These are phyloP conservation scores for Teratosphaeria zuluensis DNA, from an alignment of 2,329 filamentous ascomycete genomes.

Conservation along the genomic window DNA sequence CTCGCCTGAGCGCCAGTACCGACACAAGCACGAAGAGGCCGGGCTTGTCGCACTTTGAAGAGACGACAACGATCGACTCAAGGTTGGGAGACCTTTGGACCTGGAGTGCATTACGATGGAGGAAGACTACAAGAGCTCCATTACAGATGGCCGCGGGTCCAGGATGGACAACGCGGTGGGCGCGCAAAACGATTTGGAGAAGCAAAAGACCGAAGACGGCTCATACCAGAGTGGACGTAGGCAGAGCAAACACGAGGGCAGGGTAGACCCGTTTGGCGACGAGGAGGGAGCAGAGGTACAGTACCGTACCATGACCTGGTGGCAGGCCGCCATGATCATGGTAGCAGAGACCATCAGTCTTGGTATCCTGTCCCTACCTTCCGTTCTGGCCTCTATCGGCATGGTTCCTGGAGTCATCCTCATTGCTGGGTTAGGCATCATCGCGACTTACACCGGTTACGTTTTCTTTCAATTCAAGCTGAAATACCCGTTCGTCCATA, in stretches of 20 bases:
- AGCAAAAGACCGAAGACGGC: neutral
- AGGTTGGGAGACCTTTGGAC: neutral
- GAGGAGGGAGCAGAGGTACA: conserved; percentile 27
- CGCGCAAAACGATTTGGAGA: conserved; percentile 1
- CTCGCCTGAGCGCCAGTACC: neutral
- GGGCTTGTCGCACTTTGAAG: neutral
- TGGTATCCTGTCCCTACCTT: conserved; percentile 46
- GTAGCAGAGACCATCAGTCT: conserved; percentile 44
- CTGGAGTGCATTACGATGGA: neutral
- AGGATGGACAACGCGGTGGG: neutral
- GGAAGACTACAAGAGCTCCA: neutral
- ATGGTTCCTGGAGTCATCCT: conserved; percentile 44
- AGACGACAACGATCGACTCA: neutral
- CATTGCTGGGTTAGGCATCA: conserved; percentile 43
- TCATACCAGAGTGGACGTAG: neutral
- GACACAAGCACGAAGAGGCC: neutral
- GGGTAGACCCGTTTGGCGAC: conserved; percentile 4
- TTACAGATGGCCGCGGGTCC: neutral
- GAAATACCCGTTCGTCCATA: conserved; percentile 40
- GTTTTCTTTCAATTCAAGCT: conserved; percentile 51
- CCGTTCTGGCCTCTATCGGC: conserved; percentile 42
- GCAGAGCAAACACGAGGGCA: conserved; percentile 1
- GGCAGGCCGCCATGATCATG: conserved; percentile 44
- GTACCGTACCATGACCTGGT: conserved; percentile 47
- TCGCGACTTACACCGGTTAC: conserved; percentile 53